These are phyloP conservation scores for Claviceps lovelessii DNA, from an alignment of 2,329 filamentous ascomycete genomes.

Conservation along the genomic window DNA sequence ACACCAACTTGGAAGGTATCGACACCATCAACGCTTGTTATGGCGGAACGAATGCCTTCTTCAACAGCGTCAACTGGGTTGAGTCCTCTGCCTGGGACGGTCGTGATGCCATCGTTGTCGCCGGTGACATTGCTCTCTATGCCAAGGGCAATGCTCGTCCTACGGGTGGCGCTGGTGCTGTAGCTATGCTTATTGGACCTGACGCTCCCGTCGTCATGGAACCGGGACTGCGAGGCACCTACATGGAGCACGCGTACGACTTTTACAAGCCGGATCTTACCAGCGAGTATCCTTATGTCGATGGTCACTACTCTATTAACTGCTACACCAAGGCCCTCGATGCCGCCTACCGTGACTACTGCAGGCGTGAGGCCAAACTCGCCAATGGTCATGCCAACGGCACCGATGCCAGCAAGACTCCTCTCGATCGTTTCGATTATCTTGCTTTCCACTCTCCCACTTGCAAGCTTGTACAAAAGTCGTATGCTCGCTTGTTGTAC, in stretches of 20 bases:
- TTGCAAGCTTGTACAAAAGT: conserved; percentile 79
- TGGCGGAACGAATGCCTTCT: conserved; percentile 69
- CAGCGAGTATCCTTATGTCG: conserved; percentile 75
- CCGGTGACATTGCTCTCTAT: conserved; percentile 73
- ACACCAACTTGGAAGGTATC: conserved; percentile 71
- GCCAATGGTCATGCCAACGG: conserved; percentile 38
- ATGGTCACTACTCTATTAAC: conserved; percentile 68
- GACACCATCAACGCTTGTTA: conserved; percentile 80
- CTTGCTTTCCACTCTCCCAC: conserved; percentile 71
- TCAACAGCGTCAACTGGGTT: conserved; percentile 75
- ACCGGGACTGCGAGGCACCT: conserved; percentile 63
- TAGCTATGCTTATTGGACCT: conserved; percentile 67
- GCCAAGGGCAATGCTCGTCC: conserved; percentile 71
- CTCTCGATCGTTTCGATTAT: conserved; percentile 71
- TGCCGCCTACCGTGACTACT: conserved; percentile 68
- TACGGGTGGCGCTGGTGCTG: conserved; percentile 65
- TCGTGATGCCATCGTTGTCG: conserved; percentile 64
- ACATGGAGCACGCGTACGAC: conserved; percentile 75
- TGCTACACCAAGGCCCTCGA: conserved; percentile 75
- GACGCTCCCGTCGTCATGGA: conserved; percentile 64
- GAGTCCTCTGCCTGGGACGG: conserved; percentile 82
- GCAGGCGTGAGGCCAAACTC: conserved; percentile 51
- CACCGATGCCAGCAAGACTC: conserved; percentile 37
- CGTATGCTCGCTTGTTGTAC: conserved; percentile 70
- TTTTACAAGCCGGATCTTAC: conserved; percentile 85